Base-by-base conservation (phyloP, 805 yeast genomes). In the Saturnispora sekii region DNA sequence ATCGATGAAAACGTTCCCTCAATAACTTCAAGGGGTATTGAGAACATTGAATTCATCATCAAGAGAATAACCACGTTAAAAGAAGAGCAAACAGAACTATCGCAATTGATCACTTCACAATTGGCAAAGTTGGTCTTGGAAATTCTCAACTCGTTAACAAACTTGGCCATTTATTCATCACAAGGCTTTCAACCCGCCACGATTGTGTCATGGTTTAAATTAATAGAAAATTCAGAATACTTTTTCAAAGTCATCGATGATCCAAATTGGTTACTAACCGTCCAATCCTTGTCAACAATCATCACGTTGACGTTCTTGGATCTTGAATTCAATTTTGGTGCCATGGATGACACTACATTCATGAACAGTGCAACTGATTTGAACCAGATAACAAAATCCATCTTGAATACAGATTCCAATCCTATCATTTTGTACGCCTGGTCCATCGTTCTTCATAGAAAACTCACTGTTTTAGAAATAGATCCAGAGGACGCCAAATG, bases 401-500 rank as follows among this genome's bases (percentile, higher is more conserved):
- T 61, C 2, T 44, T 63, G 5, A 55, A 61, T 9, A 54, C 70
- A 1, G 59, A 65, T 10, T 47, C 61, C 2, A 74, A 74, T 48
- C 63, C 84, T 2, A 58, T 81, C 10, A 63, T 79, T 1, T 58
- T 76, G 37, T 82, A 81, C 55, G 72, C 77, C 17, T 84, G 90
- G 90, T 73, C 84, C 29, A 73, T 81, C 11, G 59, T 79, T 10
- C 56, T 79, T 10, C 75, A 76, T 51, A 64, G 80, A 17, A 77
- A 79, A 48, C 66, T 67, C 7, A 63, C 69, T 16, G 54, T 73
- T 3, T 53, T 73, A n/a, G 45, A 52, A 8, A 46, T 70, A 35
- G 55, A 55, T 15, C 63, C 68, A 28, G 56, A 57, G 2, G 46
- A 56, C 40, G 50, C 53, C 0, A 38, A 41, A 5, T 37, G 48